Evolutionary conservation across 331 rosid species (phyloP), one percentile per base, ranked within the genome.

Genomic region (Quercus tomentella): DNA sequence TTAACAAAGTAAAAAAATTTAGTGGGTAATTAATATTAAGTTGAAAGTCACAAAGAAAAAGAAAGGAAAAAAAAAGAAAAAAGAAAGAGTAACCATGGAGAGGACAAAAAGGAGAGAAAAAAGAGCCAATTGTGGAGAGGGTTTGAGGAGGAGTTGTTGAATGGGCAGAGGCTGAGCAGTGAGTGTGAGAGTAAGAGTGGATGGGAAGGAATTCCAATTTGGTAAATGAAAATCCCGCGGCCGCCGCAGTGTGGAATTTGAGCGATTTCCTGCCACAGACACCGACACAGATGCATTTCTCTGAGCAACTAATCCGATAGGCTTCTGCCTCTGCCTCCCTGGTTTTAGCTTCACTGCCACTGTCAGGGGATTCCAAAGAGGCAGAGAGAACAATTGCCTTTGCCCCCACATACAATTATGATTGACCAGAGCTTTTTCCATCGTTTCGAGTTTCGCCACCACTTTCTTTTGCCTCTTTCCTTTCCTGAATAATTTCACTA

Each of bases 101-200:
- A 91, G 86, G 23, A 85, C 91, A 23, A 87, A 84, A 17, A 89
- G 80, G 55, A 87, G 70, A 25, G 87, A 89, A 10, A 85, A 43
- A 43, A 87, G 83, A 17, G 87, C 92, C 83, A 87, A 75, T 80
- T 84, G 77, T 73, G 88, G 88, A 45, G 85, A 77, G 71, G 91
- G 88, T 1, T n/a, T 70, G 43, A 72, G 7, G 43, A 65, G 15
- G n/a, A 5, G 25, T 52, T 41, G 49, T 41, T 22, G 79, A 80
- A 76, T 7, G 57, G 89, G 74, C 49, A 41, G 82, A 74, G 70
- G 80, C 31, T 25, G 62, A 51, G 65, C 68, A 41, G 71, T 49
- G 65, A 55, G 26, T 33, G 17, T 2, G 2, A 54, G 57, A 2
- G 73, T 23, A 8, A 51, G 74, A 5, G 77, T 18, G 21, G 73